Evolutionary conservation across 192 early-diverging fungal species (phyloP).

Genomic region (Coemansia aciculifera): DNA sequence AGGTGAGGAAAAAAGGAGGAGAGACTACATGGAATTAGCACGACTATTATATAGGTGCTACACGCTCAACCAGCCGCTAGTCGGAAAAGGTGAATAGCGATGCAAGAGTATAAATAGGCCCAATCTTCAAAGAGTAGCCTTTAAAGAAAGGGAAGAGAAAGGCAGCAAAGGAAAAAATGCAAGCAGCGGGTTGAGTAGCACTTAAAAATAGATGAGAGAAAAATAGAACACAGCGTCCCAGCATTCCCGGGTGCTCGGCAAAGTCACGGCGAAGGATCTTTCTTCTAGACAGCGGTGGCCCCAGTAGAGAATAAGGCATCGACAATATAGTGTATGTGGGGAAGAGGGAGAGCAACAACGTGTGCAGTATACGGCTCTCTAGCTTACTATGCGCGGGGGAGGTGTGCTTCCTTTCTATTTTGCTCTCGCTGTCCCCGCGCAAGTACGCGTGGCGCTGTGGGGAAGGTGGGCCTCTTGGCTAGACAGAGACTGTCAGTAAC

Average conservation of each 20-base stretch:
- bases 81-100: not conserved
- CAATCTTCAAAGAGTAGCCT: not conserved
- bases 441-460: not conserved
- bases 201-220: not conserved
- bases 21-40: not conserved
- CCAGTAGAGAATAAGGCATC: not conserved
- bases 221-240: not conserved
- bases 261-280: not conserved
- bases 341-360: slow-evolving; percentile 1
- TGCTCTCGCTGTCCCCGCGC: not conserved
- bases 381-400: not conserved
- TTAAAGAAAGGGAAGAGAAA: not conserved
- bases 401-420: not conserved
- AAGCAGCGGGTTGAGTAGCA: not conserved
- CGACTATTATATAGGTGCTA: slow-evolving; percentile 1
- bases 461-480: not conserved
- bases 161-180: not conserved
- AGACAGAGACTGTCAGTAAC: slow-evolving; percentile 4
- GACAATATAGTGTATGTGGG: not conserved
- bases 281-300: not conserved
- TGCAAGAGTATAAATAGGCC: not conserved
- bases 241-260: slow-evolving; percentile 6
- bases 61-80: not conserved
- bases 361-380: slow-evolving; percentile 1
- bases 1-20: not conserved